A percentile compares a stretch with the other conserved stretches of the same genome.
phyloP scores from a whole-genome alignment of 192 early-diverging fungal species.

The Phlyctochytrium arcticum region DNA sequence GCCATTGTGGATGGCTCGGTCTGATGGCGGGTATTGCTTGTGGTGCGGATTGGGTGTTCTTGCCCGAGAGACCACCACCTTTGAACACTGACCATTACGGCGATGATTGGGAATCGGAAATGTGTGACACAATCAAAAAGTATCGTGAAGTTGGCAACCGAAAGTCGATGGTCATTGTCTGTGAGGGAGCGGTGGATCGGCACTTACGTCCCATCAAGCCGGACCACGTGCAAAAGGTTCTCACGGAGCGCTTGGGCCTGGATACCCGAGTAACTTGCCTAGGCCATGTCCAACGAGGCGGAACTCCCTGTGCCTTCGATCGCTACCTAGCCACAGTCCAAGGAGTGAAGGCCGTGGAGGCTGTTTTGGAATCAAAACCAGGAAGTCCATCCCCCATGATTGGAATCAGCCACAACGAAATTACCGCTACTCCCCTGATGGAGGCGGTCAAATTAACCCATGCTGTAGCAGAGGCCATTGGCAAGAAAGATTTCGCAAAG shows the following conservation, averaged over 20 bases:
- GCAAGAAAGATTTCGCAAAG: constrained; percentile 73
- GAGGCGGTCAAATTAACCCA: constrained; percentile 89
- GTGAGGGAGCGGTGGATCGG: constrained; percentile 92
- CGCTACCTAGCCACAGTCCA: constrained; percentile 92
- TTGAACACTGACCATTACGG: constrained; percentile 44
- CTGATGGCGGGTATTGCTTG: constrained; percentile 41
- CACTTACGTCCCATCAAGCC: constrained; percentile 82
- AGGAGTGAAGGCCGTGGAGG: constrained; percentile 91
- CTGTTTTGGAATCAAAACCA: constrained; percentile 77
- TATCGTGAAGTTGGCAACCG: constrained; percentile 82
- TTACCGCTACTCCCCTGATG: constrained; percentile 82
- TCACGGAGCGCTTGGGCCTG: constrained; percentile 71
- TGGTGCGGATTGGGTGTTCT: constrained; percentile 93
- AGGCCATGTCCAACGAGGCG: constrained; percentile 95
- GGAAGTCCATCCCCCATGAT: constrained; percentile 91
- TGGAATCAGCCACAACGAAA: constrained; percentile 85
- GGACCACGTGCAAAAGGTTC: constrained; percentile 77
- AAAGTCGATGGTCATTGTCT: constrained; percentile 92
- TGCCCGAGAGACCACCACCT: constrained; percentile 88
- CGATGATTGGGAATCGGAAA: constrained; percentile 82
- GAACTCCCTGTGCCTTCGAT: constrained; percentile 84
- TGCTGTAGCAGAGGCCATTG: constrained; percentile 79
- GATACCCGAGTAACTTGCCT: constrained; percentile 93
- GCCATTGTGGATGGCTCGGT: constrained; percentile 88
- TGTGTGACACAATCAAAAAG: constrained; percentile 74